A percentile compares a stretch with the other conserved stretches of the same genome.
These are phyloP conservation scores for Fusarium sp. DNA, from an alignment of 2,329 filamentous ascomycete species.

Conservation along the genomic window DNA sequence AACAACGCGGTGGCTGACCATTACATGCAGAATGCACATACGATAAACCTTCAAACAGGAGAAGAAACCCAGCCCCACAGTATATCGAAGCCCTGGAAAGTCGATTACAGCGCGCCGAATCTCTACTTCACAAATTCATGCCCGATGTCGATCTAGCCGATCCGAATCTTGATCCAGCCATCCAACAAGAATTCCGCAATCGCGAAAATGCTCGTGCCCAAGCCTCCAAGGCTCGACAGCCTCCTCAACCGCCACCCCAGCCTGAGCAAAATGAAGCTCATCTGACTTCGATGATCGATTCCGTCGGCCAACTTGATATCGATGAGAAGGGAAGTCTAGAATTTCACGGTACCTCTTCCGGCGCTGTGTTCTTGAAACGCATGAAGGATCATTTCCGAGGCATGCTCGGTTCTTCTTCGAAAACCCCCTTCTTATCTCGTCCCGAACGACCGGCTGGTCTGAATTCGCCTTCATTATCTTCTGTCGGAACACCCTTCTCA, in stretches of 20 bases:
- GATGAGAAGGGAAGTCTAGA: slow-evolving; percentile 94
- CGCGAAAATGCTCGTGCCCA: slow-evolving; percentile 65
- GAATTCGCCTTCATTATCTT: slow-evolving; percentile 75
- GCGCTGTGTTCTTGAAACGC: slow-evolving; percentile 85
- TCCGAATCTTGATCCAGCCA: slow-evolving; percentile 81
- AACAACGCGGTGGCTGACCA: slow-evolving; percentile 32
- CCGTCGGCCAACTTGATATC: slow-evolving; percentile 89
- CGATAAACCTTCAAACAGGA: slow-evolving; percentile 91
- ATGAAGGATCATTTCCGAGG: slow-evolving; percentile 90
- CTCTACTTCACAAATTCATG: slow-evolving; percentile 80
- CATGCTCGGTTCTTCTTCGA: slow-evolving; percentile 74
- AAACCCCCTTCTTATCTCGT: slow-evolving; percentile 69
- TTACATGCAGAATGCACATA: slow-evolving; percentile 83
- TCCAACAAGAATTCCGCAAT: slow-evolving; percentile 76
- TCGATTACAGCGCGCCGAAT: slow-evolving; percentile 85
- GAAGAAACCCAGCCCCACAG: slow-evolving; percentile 90
- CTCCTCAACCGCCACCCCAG: slow-evolving; percentile 46
- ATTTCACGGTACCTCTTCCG: slow-evolving; percentile 94
- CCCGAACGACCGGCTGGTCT: slow-evolving; percentile 66
- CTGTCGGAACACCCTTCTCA: slow-evolving; percentile 72
- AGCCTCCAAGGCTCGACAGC: slow-evolving; percentile 54
- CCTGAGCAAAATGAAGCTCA: slow-evolving; percentile 73
- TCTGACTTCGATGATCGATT: slow-evolving; percentile 94
- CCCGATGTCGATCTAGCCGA: slow-evolving; percentile 89
- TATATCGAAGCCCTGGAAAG: slow-evolving; percentile 92